A percentile compares a stretch with the other conserved stretches of the same genome.
These are phyloP conservation scores for Sporisorium reilianum DNA, from an alignment of 1,284 basidiomycete species.

Conservation along the genomic window DNA sequence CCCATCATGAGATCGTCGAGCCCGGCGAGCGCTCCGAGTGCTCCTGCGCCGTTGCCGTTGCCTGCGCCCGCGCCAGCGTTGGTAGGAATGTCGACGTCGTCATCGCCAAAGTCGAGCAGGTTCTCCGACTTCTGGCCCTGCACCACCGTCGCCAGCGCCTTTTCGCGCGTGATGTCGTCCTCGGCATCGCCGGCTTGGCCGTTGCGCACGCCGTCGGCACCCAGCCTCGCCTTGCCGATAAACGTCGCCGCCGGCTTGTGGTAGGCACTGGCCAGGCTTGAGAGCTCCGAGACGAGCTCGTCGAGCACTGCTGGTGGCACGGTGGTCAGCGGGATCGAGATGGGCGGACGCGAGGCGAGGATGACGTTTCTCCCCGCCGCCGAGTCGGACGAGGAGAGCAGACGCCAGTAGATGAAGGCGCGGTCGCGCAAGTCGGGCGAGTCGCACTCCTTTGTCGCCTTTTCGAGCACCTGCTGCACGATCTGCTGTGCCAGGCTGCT, in stretches of 20 bases:
- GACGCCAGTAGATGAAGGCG: conserved; percentile 99
- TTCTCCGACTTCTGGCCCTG: conserved; percentile 67
- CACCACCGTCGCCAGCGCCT: conserved; percentile 72
- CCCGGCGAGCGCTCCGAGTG: conserved; percentile 57
- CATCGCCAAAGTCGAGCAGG: conserved; percentile 67
- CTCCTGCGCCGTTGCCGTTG: conserved; percentile 29
- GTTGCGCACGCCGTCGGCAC: conserved; percentile 52
- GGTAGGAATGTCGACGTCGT: conserved; percentile 46
- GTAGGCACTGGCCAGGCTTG: conserved; percentile 60
- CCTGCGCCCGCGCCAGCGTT: conserved; percentile 5
- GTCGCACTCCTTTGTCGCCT: conserved; percentile 96
- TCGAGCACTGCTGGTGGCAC: conserved; percentile 72
- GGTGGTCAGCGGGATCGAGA: conserved; percentile 96
- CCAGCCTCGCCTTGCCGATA: conserved; percentile 58
- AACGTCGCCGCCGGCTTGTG: conserved; percentile 64
- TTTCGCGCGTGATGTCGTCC: conserved; percentile 63
- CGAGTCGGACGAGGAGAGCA: conserved; percentile 91
- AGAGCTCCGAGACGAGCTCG: conserved; percentile 64
- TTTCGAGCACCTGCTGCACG: conserved; percentile 94
- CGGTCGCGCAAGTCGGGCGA: conserved; percentile 96
- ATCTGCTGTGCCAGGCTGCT: conserved; percentile 86
- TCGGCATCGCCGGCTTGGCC: conserved; percentile 30
- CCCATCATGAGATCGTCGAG: conserved; percentile 59
- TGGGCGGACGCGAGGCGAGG: conserved; percentile 93
- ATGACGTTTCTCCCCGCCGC: conserved; percentile 87